phyloP scores from a whole-genome alignment of 306 rosid genomes.

The Fragaria ananassa region DNA sequence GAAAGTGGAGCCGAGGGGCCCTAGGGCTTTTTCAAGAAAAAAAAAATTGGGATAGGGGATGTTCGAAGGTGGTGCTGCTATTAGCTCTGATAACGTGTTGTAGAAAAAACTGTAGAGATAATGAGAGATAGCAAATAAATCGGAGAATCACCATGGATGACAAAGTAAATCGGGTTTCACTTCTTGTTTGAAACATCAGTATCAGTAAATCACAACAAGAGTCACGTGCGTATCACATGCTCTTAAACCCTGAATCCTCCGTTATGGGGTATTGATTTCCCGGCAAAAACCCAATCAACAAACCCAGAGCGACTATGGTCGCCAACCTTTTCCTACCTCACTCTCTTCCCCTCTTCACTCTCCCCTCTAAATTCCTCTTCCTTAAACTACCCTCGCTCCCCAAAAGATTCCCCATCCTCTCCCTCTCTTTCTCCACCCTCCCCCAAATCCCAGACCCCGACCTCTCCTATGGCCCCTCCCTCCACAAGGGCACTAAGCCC shows the following conservation, averaged over 20 bases:
- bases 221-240: slow-evolving; percentile 3
- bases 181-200: too few species aligned
- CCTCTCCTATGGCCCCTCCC: slow-evolving; percentile 74
- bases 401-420: slow-evolving; percentile 14
- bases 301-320: slow-evolving; percentile 14
- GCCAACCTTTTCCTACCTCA: slow-evolving; percentile 35
- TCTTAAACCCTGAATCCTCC: slow-evolving; percentile 5
- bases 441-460: slow-evolving; percentile 18
- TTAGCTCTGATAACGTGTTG: too few species aligned
- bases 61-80: too few species aligned
- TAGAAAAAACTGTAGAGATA: too few species aligned
- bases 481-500: slow-evolving; percentile 47
- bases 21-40: too few species aligned
- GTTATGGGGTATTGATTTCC: not conserved
- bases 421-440: slow-evolving; percentile 20
- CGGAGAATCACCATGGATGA: too few species aligned
- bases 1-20: too few species aligned
- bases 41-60: too few species aligned
- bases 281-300: slow-evolving; percentile 7
- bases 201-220: not conserved
- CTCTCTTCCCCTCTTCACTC: slow-evolving; percentile 26
- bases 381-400: slow-evolving; percentile 18
- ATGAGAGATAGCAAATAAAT: too few species aligned
- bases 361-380: slow-evolving; percentile 28
- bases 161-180: too few species aligned